These are phyloP conservation scores for Cryptococcus neoformans DNA, from an alignment of 1,284 basidiomycete species.

Conservation along the genomic window DNA sequence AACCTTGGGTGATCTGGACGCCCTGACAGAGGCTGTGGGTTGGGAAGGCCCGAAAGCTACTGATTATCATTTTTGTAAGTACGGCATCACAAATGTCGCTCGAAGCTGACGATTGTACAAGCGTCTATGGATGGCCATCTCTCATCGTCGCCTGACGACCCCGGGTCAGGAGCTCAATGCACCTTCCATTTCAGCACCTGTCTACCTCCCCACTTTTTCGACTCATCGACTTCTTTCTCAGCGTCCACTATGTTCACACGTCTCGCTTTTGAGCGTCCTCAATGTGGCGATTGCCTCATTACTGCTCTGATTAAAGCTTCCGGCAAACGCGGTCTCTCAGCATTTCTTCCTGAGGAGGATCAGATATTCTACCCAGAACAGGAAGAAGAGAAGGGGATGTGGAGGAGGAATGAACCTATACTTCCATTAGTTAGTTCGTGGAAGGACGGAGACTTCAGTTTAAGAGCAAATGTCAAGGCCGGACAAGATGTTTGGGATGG, in stretches of 20 bases:
- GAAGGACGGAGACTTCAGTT: conserved; percentile 22
- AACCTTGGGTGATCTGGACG: conserved; percentile 26
- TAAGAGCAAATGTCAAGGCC: conserved; percentile 20
- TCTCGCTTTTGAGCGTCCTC: conserved; percentile 34
- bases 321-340: conserved; percentile 40
- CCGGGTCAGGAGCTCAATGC: conserved; percentile 13
- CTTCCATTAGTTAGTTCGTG: conserved; percentile 26
- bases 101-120: conserved; percentile 4
- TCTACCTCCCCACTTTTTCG: conserved; percentile 25
- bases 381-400: conserved; percentile 2
- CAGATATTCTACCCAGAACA: conserved; percentile 12
- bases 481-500: conserved; percentile 38
- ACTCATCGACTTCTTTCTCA: conserved; percentile 6
- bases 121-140: conserved; percentile 36
- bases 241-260: conserved; percentile 34
- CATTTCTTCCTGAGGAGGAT: conserved; percentile 36
- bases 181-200: conserved; percentile 28
- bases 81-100: background rate
- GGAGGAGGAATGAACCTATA: conserved; percentile 22
- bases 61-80: conserved; percentile 29
- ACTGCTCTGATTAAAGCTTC: conserved; percentile 34
- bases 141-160: conserved; percentile 9
- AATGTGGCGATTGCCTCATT: conserved; percentile 49
- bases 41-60: conserved; percentile 28
- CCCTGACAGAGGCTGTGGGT: conserved; percentile 16